Evolutionary conservation across 108 stramenopile species (phyloP).

Genomic region (Stephanodiscus triporus): DNA sequence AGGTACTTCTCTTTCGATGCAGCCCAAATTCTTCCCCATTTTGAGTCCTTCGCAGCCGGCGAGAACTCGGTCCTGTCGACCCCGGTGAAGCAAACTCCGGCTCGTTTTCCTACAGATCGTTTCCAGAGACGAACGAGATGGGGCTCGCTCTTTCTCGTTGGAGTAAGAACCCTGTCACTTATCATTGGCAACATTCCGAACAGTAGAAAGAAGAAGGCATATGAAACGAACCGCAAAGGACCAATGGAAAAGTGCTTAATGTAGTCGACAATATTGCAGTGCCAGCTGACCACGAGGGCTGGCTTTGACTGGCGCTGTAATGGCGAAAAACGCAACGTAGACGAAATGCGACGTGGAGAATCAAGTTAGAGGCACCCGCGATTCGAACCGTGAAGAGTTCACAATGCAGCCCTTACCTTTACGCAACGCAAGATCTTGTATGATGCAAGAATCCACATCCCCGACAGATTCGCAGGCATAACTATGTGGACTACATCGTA

Average conservation of each 20-base stretch:
- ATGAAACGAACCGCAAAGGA: conserved; percentile 24
- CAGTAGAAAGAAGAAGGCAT: conserved; percentile 38
- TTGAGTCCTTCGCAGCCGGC: conserved; percentile 30
- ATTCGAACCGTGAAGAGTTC: background rate
- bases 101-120: conserved; percentile 23
- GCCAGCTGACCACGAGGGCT: conserved; percentile 58
- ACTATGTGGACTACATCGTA: conserved; percentile 59
- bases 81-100: conserved; percentile 52
- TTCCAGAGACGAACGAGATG: conserved; percentile 33
- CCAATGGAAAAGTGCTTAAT: conserved; percentile 44
- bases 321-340: background rate
- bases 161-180: conserved; percentile 54
- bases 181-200: conserved; percentile 51
- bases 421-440: conserved; percentile 46
- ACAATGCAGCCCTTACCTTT: background rate
- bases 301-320: conserved; percentile 38
- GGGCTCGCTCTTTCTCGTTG: conserved; percentile 52
- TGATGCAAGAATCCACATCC: conserved; percentile 53
- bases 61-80: conserved; percentile 46
- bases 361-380: background rate
- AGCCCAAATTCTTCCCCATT: conserved; percentile 50
- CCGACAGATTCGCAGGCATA: conserved; percentile 54
- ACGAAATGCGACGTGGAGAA: background rate
- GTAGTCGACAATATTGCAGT: conserved; percentile 58
- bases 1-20: conserved; percentile 38